Evolutionary conservation across 805 yeast species (phyloP), one percentile per base, ranked within the genome.

Genomic region (Wickerhamomyces alni): DNA sequence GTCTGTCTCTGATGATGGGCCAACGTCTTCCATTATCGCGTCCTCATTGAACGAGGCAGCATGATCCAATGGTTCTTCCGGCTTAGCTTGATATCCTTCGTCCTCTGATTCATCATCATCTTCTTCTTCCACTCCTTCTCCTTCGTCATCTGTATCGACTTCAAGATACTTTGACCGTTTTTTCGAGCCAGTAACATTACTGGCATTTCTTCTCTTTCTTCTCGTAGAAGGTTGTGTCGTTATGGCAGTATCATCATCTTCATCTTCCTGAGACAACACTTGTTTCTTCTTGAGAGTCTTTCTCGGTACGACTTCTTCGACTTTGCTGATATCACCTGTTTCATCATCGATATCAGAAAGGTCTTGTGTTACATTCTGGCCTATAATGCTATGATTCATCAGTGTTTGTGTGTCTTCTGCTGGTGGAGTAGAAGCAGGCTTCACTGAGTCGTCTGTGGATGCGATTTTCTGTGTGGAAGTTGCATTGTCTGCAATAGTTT

Each of bases 331-430:
- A 34, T 56, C 58, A 15, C 17, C 17, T 4, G 13, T 28, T n/a
- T 28, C 31, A 29, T 55, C 60, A 31, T 56, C 60, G 30, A 55
- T 46, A 29, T 57, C 59, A 4, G 58, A 51, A 2, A 57, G 25
- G 1, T 57, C 60, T 32, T 57, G 59, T 10, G 61, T 52, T 16
- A 57, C 35, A 32, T 57, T 45, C 2, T 27, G 46, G 1, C 43
- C 45, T 9, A 51, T 25, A 8, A 24, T 35, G 32, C 42, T 21
- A 6, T 21, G 30, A 48, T 18, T n/a, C n/a, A n/a, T n/a, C n/a
- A n/a, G n/a, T n/a, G n/a, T n/a, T n/a, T n/a, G 35, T 25, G 36
- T 22, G 8, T 22, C 21, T 9, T 15, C 21, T 33, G 34, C 26
- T 37, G 30, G 19, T 22, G 8, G 25, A 8, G 12, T 15, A 10